A percentile compares a stretch with the other conserved stretches of the same genome.
phyloP scores from a whole-genome alignment of 2,329 filamentous ascomycete species.

The Pseudogymnoascus pannorum region DNA sequence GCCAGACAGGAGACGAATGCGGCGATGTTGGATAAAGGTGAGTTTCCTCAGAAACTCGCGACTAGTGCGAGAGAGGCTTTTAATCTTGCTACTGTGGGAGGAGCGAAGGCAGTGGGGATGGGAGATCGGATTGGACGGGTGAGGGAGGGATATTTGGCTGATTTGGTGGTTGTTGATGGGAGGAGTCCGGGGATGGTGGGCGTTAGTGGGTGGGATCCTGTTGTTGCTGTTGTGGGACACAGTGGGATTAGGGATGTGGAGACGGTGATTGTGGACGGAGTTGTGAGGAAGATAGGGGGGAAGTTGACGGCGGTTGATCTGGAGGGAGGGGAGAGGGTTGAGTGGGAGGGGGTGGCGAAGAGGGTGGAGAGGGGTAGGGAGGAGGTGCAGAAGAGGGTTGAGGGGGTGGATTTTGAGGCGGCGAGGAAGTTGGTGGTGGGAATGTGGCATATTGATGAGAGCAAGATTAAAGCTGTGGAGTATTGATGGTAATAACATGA shows the following conservation, averaged over 20 bases:
- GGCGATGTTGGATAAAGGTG: conserved; percentile 21
- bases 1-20: conserved; percentile 27
- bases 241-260: conserved; percentile 35
- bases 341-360: conserved; percentile 17
- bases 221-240: conserved; percentile 38
- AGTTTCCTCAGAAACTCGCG: conserved; percentile 24
- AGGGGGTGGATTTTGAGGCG: conserved; percentile 24
- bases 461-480: conserved; percentile 27
- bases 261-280: conserved; percentile 37
- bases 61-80: conserved; percentile 37
- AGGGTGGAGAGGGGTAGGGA: conserved; percentile 26
- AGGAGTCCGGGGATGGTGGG: conserved; percentile 35
- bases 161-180: conserved; percentile 41
- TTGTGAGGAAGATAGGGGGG: conserved; percentile 32
- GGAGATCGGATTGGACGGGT: conserved; percentile 37
- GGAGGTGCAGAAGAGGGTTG: conserved; percentile 27
- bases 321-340: conserved; percentile 10
- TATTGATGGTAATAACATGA: conserved; percentile 15
- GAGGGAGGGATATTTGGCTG: conserved; percentile 39
- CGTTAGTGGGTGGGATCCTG: conserved; percentile 34
- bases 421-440: conserved; percentile 27
- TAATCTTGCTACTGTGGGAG: conserved; percentile 42
- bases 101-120: conserved; percentile 37
- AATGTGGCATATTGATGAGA: conserved; percentile 25
- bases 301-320: conserved; percentile 16